Conservation (phyloP, 441 rosid species). For the Euphorbia celastroides region DNA sequence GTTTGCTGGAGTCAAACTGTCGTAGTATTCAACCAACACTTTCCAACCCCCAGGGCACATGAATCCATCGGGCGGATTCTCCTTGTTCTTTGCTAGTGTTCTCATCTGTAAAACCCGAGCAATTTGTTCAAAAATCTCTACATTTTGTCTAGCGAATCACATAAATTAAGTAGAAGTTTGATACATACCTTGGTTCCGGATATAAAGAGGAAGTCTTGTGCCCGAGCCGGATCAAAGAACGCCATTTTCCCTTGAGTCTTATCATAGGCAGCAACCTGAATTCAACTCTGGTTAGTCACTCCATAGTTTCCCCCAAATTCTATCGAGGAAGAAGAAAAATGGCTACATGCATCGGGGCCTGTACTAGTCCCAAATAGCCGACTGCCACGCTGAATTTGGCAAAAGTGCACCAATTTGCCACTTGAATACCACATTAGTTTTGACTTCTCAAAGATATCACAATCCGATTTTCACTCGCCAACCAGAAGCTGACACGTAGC, state of each 20-base stretch:
- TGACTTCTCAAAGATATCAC: too few relatives aligned
- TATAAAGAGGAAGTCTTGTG: conserved; percentile 85
- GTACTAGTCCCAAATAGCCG: too few relatives aligned
- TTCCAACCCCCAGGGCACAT: conserved; percentile 98
- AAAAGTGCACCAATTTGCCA: too few relatives aligned
- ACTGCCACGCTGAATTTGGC: too few relatives aligned
- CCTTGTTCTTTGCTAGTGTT: conserved; percentile 76
- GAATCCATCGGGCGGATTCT: conserved; percentile 90
- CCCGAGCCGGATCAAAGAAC: conserved; percentile 84
- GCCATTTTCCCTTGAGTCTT: conserved; percentile 95
- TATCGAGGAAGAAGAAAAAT: neutral
- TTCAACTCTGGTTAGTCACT: neutral
- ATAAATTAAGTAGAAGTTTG: neutral
- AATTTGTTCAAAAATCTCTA: neutral
- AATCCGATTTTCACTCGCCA: too few relatives aligned
- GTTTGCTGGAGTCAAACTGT: conserved; percentile 45
- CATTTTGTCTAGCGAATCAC: neutral
- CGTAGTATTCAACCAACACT: conserved; percentile 85
- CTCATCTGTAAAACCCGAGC: conserved; percentile 56
- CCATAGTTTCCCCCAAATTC: neutral
- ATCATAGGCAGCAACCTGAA: conserved; percentile 96
- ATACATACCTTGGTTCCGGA: conserved; percentile 79
- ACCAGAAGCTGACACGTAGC: too few relatives aligned
- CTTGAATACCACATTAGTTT: too few relatives aligned
- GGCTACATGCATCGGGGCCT: neutral